Evolutionary conservation across 192 early-diverging fungal genomes (phyloP).

Genomic region (Coemansia sp.): DNA sequence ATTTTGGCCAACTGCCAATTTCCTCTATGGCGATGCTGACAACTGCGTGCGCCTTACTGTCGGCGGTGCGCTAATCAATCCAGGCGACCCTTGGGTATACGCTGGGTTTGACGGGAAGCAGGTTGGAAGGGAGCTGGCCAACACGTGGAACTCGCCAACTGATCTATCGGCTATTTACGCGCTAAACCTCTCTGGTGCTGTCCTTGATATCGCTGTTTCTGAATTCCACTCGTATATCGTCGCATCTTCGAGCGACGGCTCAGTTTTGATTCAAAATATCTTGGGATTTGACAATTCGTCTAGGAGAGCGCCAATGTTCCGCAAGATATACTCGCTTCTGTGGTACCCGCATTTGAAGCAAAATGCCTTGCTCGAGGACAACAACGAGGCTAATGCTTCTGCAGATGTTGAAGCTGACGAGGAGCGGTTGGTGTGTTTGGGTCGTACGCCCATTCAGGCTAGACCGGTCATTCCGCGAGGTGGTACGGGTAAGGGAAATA

Average conservation of each 20-base stretch:
- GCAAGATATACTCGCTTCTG: slow-evolving; percentile 19
- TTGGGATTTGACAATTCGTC: neutral
- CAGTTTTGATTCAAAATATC: slow-evolving; percentile 24
- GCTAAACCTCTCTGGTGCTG: neutral
- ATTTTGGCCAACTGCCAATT: slow-evolving; percentile 25
- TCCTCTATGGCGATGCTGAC: slow-evolving; percentile 22
- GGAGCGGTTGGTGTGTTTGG: slow-evolving; percentile 10
- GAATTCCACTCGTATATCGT: slow-evolving; percentile 34
- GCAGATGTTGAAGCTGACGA: neutral
- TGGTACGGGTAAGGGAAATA: neutral
- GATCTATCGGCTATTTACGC: slow-evolving; percentile 5
- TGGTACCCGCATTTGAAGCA: slow-evolving; percentile 8
- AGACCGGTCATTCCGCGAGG: neutral
- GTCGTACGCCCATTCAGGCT: neutral
- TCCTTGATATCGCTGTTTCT: slow-evolving; percentile 13
- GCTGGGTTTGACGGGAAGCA: neutral
- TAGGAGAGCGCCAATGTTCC: slow-evolving; percentile 8
- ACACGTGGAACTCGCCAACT: neutral
- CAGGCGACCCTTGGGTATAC: slow-evolving; percentile 18
- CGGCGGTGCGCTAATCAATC: neutral
- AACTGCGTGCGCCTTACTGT: slow-evolving; percentile 26
- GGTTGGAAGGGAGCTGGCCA: neutral
- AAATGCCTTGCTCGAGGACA: neutral
- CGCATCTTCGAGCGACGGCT: slow-evolving; percentile 16
- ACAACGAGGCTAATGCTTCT: neutral